Evolutionary conservation across 2,329 filamentous ascomycete genomes (phyloP).

Genomic region (Mycosphaerella sp.): DNA sequence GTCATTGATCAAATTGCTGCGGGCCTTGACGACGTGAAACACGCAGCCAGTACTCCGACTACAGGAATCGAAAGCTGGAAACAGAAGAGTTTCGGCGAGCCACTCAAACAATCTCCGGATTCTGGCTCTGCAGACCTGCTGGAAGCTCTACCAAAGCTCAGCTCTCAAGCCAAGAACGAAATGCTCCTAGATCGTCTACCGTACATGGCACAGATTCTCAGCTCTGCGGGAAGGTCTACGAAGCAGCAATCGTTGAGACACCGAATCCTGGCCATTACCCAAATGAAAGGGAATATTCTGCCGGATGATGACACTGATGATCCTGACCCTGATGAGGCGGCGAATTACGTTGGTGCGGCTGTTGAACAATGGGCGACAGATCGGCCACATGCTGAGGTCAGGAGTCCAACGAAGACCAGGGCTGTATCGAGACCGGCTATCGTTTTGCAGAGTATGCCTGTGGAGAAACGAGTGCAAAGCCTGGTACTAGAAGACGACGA

Average conservation of each 20-base stretch:
- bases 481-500: constrained; percentile 45
- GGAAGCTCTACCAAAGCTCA: constrained; percentile 8
- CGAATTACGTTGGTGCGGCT: constrained; percentile 12
- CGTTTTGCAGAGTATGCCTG: constrained; percentile 22
- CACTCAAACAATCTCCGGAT: neutral
- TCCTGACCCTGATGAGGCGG: constrained; percentile 26
- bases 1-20: constrained; percentile 43
- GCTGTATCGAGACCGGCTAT: constrained; percentile 8
- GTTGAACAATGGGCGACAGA: constrained; percentile 42
- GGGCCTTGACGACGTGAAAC: constrained; percentile 44
- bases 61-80: constrained; percentile 23
- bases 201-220: constrained; percentile 66
- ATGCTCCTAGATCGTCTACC: constrained; percentile 80
- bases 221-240: constrained; percentile 23
- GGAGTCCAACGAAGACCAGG: constrained; percentile 14
- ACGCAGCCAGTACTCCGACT: neutral
- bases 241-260: constrained; percentile 45
- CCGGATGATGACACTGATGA: constrained; percentile 23
- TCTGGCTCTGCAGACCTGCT: neutral
- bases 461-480: constrained; percentile 31
- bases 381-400: constrained; percentile 28
- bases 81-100: constrained; percentile 9
- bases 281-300: constrained; percentile 38
- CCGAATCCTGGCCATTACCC: constrained; percentile 61
- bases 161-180: constrained; percentile 56